Evolutionary conservation across 441 rosid genomes (phyloP).

Genomic region (Gossypium trilobum): DNA sequence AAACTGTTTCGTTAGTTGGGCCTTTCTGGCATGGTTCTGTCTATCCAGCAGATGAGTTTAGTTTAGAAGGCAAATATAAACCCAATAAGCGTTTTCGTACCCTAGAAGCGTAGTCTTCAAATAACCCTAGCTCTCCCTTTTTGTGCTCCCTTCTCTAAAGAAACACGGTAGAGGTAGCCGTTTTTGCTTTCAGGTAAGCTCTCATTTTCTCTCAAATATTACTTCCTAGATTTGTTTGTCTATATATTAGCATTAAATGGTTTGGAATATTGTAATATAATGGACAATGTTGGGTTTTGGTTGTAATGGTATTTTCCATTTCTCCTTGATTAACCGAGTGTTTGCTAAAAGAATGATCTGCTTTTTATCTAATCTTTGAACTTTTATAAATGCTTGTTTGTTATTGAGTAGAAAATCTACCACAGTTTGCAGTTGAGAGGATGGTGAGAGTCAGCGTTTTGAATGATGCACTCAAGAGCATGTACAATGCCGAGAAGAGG

Average conservation of each 20-base stretch:
- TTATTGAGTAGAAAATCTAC: neutral
- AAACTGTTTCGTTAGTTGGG: neutral
- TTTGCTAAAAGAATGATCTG: neutral
- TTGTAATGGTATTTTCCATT: neutral
- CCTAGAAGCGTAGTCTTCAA: neutral
- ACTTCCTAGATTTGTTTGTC: neutral
- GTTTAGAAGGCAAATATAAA: neutral
- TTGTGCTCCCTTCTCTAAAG: neutral
- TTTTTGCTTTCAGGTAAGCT: neutral
- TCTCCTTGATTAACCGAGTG: neutral
- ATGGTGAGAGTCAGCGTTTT: conserved; percentile 66
- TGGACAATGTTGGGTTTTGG: neutral
- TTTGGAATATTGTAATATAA: neutral
- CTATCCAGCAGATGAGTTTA: neutral
- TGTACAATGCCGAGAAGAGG: conserved; percentile 60
- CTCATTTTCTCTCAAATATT: neutral
- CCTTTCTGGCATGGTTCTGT: neutral
- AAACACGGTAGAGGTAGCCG: neutral
- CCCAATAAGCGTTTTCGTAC: neutral
- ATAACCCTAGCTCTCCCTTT: neutral
- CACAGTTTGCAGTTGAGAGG: neutral
- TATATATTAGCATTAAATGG: neutral
- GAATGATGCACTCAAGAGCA: conserved; percentile 68
- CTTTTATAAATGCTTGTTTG: neutral
- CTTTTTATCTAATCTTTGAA: neutral